Evolutionary conservation across 345 rosid species (phyloP).

Genomic region (Diplotaxis tenuifolia): DNA sequence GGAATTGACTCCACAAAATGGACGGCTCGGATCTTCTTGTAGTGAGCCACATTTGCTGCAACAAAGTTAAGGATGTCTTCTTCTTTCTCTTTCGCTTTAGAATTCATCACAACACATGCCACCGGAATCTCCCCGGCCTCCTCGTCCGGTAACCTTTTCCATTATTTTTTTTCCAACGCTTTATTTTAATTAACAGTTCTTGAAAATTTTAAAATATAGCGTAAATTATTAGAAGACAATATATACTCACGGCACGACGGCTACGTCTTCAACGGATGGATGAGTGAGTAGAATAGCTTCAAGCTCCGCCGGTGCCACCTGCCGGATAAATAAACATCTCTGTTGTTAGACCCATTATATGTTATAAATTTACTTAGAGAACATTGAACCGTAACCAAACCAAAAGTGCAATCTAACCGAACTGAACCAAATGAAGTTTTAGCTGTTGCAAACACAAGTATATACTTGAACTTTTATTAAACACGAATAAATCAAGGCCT

Average conservation of each 20-base stretch:
- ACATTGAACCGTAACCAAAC: neutral
- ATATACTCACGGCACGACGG: slow-evolving; percentile 80
- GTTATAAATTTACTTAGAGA: neutral
- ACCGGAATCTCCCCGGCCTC: slow-evolving; percentile 95
- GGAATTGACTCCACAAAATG: slow-evolving; percentile 80
- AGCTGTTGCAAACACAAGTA: neutral
- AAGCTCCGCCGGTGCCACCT: slow-evolving; percentile 95
- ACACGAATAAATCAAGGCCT: neutral
- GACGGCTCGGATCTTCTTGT: slow-evolving; percentile 75
- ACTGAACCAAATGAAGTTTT: neutral
- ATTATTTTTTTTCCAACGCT: neutral
- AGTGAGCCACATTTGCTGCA: slow-evolving; percentile 74
- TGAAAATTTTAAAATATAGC: neutral
- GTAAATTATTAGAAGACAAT: neutral
- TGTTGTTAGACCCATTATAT: neutral
- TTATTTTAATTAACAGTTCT: neutral
- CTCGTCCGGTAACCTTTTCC: slow-evolving; percentile 72
- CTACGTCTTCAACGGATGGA: slow-evolving; percentile 77
- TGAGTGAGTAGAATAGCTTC: slow-evolving; percentile 78
- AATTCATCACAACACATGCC: slow-evolving; percentile 75
- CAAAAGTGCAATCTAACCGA: neutral
- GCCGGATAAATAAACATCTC: neutral
- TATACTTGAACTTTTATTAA: neutral
- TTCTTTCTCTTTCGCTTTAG: slow-evolving; percentile 57
- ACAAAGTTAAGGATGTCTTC: slow-evolving; percentile 67